These are phyloP conservation scores for Blastobotrys peoriensis DNA, from an alignment of 805 yeast genomes.

Conservation along the genomic window DNA sequence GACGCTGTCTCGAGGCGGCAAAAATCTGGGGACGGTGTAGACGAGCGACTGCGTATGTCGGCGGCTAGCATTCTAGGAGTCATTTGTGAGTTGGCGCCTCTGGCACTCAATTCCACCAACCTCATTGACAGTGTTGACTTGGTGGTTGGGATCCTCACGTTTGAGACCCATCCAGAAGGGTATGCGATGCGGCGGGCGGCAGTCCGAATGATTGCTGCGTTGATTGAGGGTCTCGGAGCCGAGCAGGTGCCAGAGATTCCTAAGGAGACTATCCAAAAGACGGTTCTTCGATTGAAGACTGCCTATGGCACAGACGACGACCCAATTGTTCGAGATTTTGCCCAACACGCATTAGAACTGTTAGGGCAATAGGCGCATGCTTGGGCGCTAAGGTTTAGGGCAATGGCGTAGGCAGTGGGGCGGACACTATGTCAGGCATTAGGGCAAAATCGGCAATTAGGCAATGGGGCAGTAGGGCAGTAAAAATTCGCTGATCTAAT, in stretches of 20 bases:
- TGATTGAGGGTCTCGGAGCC: constrained; percentile 24
- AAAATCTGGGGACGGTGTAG: constrained; percentile 27
- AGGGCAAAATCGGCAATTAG: no score
- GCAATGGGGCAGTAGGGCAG: no score
- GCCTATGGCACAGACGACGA: constrained; percentile 25
- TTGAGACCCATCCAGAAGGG: constrained; percentile 46
- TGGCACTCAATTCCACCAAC: constrained; percentile 39
- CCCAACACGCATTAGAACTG: constrained; percentile 10
- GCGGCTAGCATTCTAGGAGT: constrained; percentile 80
- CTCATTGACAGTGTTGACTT: constrained; percentile 65
- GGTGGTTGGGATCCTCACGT: constrained; percentile 63
- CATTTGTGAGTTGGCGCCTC: constrained; percentile 53
- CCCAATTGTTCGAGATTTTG: constrained; percentile 28
- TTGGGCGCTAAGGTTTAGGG: no score
- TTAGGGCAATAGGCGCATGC: no score
- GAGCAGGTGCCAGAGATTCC: constrained; percentile 24
- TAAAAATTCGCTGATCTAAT: no score
- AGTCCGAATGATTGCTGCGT: constrained; percentile 48
- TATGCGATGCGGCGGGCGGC: constrained; percentile 67
- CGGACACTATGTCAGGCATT: no score
- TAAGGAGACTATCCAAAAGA: constrained; percentile 19
- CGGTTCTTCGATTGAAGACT: constrained; percentile 19
- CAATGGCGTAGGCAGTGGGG: no score
- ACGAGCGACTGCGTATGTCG: constrained; percentile 70
- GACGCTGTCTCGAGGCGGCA: constrained; percentile 15